phyloP scores from a whole-genome alignment of 164 flowering plant species.

The Cinnamomum micranthum region DNA sequence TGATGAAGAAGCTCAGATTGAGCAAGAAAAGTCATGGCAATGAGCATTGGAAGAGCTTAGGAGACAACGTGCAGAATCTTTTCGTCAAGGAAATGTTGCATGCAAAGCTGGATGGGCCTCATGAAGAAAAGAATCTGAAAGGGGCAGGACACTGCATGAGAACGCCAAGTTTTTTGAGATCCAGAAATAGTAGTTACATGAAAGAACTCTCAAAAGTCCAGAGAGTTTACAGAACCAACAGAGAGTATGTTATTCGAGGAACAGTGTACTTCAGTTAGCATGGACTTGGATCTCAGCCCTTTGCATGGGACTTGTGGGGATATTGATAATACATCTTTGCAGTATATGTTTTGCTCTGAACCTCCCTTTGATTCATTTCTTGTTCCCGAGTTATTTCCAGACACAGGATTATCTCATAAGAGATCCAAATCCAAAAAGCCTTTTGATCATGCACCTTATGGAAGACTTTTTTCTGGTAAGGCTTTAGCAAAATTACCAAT shows the following conservation, averaged over 20 bases:
- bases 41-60: conserved; percentile 13
- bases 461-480: conserved; percentile 16
- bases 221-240: conserved; percentile 17
- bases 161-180: conserved; percentile 16
- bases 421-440: conserved; percentile 15
- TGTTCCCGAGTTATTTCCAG: conserved; percentile 12
- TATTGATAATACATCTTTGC: conserved; percentile 13
- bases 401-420: conserved; percentile 11
- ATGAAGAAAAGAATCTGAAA: conserved; percentile 7
- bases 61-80: conserved; percentile 5
- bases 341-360: conserved; percentile 14
- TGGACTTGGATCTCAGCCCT: conserved; percentile 19
- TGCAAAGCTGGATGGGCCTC: conserved; percentile 11
- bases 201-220: conserved; percentile 10
- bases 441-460: background rate
- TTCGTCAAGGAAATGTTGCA: conserved; percentile 14
- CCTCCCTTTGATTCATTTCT: conserved; percentile 25
- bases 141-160: conserved; percentile 18
- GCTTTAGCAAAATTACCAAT: conserved; percentile 19
- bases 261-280: conserved; percentile 17
- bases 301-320: conserved; percentile 14
- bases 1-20: conserved; percentile 14
- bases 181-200: conserved; percentile 13
- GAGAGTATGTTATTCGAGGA: conserved; percentile 26
- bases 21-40: conserved; percentile 19